Base-by-base conservation (phyloP, 1,284 basidiomycete species). In the Coniferiporia sulphurascens region DNA sequence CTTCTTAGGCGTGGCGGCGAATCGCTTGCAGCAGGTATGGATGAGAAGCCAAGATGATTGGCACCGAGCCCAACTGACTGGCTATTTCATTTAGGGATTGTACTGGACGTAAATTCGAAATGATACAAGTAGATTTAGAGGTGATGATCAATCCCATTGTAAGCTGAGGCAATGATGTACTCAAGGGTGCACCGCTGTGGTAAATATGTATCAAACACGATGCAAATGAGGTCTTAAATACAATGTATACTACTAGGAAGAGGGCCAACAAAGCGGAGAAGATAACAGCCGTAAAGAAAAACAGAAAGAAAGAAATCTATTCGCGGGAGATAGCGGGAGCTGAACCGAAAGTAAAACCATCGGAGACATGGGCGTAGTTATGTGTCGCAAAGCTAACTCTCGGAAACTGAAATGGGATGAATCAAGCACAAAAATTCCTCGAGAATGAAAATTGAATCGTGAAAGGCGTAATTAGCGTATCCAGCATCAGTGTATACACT, bases 11-110 rank as follows among this genome's bases (percentile, higher is more conserved):
- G 95, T 62, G 86, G 86, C 17, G 96, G 97, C 0, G 95, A 98
- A 76, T 98, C 96, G 0, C 91, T 99, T 61, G 93, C 89, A 49
- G 95, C 95, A 56, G 95, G 95, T 86, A 69, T 60, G 81, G 54
- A 62, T n/a, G n/a, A n/a, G n/a, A n/a, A n/a, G 27, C 27, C 5
- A 27, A 3, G 27, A 27, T 27, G 27, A 27, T 27, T 4, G 21
- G 9, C 36, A 10, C 45, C 3, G 27, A 45, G 19, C 9, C 51
- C 27, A 19, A 19, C 38, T 22, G 19, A n/a, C 17, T 46, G 44
- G 62, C 21, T 52, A 48, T 41, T 41, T 55, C 43, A 44, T 58
- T 27, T 57, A 76, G 80, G 80, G 17, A 74, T 82, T 53, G 71
- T 75, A 6, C 67, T 80, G 50, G 74, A 78, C 22, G 52, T 59